A percentile compares a stretch with the other conserved stretches of the same genome.
Evolutionary conservation across 148 eudicot genomes (phyloP).

Genomic region (Persicaria maculosa): DNA sequence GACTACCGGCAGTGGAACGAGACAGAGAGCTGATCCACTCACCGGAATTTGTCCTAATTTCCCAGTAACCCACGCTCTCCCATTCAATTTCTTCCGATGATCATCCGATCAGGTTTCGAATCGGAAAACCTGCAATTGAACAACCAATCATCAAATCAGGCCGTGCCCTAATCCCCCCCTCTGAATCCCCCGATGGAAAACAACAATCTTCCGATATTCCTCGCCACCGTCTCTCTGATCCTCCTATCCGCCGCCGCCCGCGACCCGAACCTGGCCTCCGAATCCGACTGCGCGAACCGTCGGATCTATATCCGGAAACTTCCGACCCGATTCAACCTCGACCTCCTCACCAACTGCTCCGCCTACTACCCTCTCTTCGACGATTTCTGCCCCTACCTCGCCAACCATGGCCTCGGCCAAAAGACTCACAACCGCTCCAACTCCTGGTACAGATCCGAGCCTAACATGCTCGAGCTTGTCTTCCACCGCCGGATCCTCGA

Average conservation of each 20-base stretch:
- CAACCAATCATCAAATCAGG: no score
- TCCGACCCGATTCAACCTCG: slow-evolving; percentile 60
- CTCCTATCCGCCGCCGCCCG: slow-evolving; percentile 14
- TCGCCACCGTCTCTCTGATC: slow-evolving; percentile 18
- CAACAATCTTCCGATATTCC: not conserved
- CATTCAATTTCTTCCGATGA: no score
- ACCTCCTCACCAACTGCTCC: slow-evolving; percentile 67
- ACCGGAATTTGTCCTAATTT: no score
- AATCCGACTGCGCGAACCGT: slow-evolving; percentile 42
- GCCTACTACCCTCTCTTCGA: slow-evolving; percentile 35
- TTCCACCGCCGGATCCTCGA: slow-evolving; percentile 89
- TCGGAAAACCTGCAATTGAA: not conserved
- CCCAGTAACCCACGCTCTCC: no score
- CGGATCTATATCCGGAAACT: slow-evolving; percentile 75
- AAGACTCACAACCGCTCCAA: slow-evolving; percentile 68
- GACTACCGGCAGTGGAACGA: no score
- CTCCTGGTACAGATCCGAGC: slow-evolving; percentile 79
- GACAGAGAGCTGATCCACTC: no score
- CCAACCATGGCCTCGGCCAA: slow-evolving; percentile 80
- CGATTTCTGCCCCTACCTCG: slow-evolving; percentile 51
- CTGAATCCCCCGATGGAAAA: not conserved
- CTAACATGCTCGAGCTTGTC: slow-evolving; percentile 57
- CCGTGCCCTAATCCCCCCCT: not conserved
- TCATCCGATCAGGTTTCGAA: not conserved
- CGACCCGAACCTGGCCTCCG: slow-evolving; percentile 26